A percentile compares a stretch with the other conserved stretches of the same genome.
These are phyloP conservation scores for Fabrea salina DNA, from an alignment of 169 alveolate species.

Conservation along the genomic window DNA sequence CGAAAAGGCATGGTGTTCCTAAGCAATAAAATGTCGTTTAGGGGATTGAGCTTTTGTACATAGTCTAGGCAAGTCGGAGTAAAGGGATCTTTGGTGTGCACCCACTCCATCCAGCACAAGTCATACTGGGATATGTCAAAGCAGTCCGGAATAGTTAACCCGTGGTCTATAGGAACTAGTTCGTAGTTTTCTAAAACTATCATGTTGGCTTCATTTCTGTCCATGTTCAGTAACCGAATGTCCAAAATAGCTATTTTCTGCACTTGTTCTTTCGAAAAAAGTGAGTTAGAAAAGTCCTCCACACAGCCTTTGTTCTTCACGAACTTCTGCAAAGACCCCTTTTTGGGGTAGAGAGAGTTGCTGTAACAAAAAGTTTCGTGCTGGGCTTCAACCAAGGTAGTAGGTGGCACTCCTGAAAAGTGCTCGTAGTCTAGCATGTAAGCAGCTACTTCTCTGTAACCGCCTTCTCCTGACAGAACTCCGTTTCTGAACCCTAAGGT, in stretches of 20 bases:
- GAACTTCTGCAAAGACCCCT: conserved; percentile 78
- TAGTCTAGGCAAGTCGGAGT: conserved; percentile 55
- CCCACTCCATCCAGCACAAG: conserved; percentile 98
- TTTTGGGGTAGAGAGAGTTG: not conserved
- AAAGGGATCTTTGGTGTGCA: conserved; percentile 85
- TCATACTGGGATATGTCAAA: conserved; percentile 96
- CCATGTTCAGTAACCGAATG: conserved; percentile 95
- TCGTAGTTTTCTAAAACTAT: conserved; percentile 83
- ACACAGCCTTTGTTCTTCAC: conserved; percentile 89
- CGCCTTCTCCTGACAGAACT: conserved; percentile 97
- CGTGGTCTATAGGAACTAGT: conserved; percentile 99
- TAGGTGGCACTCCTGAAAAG: conserved; percentile 94
- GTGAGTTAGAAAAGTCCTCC: conserved; percentile 91
- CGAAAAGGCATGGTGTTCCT: conserved; percentile 68
- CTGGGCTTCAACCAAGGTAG: conserved; percentile 95
- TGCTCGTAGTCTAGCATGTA: conserved; percentile 89
- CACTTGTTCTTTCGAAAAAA: conserved; percentile 93
- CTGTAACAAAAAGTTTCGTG: conserved; percentile 91
- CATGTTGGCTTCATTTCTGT: conserved; percentile 97
- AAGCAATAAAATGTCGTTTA: conserved; percentile 60
- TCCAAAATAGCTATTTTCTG: conserved; percentile 95
- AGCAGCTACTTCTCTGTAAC: conserved; percentile 98
- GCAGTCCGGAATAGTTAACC: conserved; percentile 95
- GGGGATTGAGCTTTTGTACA: conserved; percentile 63
- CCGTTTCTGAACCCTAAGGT: conserved; percentile 94